phyloP scores from a whole-genome alignment of 2,329 filamentous ascomycete species.

The Fusarium euwallaceae region DNA sequence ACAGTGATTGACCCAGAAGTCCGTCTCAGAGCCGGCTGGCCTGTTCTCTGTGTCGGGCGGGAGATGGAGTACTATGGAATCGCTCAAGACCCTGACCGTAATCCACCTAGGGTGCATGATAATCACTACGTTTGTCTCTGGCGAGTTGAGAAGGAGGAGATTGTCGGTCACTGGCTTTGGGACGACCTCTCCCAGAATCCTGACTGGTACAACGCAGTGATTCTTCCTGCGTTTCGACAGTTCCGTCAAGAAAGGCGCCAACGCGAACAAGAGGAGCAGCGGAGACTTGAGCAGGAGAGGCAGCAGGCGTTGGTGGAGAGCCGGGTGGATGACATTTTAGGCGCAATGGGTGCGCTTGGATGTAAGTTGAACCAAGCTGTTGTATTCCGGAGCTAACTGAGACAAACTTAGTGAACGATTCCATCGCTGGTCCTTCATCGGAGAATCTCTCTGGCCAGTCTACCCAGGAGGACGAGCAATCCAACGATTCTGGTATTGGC shows the following conservation, averaged over 20 bases:
- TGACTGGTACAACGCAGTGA: conserved; percentile 3
- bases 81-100: background rate
- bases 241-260: background rate
- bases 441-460: background rate
- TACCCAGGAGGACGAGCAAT: background rate
- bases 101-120: background rate
- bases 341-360: background rate
- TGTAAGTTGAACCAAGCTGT: background rate
- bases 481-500: background rate
- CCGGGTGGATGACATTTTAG: background rate
- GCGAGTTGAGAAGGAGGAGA: background rate
- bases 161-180: conserved; percentile 4
- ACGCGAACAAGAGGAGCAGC: background rate
- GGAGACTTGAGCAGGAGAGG: background rate
- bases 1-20: background rate
- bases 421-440: background rate
- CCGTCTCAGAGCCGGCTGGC: background rate
- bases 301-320: background rate
- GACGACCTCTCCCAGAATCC: background rate
- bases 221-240: background rate
- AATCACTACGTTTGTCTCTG: conserved; percentile 5
- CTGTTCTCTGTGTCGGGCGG: background rate
- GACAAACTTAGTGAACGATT: background rate
- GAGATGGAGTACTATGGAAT: background rate
- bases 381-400: background rate